Evolutionary conservation across 345 rosid species (phyloP).

Genomic region (Aethionema arabicum): DNA sequence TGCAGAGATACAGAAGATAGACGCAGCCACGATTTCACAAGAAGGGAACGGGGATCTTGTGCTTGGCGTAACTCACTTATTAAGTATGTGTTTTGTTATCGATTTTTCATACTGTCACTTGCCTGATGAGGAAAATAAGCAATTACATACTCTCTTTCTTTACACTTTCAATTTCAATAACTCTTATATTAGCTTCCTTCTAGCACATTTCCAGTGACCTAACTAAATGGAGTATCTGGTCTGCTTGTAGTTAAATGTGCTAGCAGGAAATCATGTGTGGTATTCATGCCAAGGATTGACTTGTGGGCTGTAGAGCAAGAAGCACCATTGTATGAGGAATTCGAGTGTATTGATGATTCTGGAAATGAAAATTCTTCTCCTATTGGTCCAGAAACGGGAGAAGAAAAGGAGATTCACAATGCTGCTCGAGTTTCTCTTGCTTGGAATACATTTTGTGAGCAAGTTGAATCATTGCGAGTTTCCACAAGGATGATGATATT

Average conservation of each 20-base stretch:
- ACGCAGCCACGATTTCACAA: slow-evolving; percentile 84
- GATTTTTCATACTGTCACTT: slow-evolving; percentile 5
- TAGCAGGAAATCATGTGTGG: slow-evolving; percentile 54
- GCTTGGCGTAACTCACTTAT: slow-evolving; percentile 73
- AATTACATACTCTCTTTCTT: neutral
- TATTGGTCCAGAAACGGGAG: slow-evolving; percentile 32
- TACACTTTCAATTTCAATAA: slow-evolving; percentile 3
- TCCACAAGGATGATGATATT: slow-evolving; percentile 79
- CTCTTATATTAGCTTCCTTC: slow-evolving; percentile 9
- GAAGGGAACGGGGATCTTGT: slow-evolving; percentile 90
- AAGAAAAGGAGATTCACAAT: slow-evolving; percentile 33
- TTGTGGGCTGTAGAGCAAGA: slow-evolving; percentile 78
- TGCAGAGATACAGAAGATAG: slow-evolving; percentile 83
- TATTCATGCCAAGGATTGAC: slow-evolving; percentile 94
- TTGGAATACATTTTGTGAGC: slow-evolving; percentile 89
- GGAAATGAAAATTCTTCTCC: slow-evolving; percentile 39
- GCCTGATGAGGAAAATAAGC: slow-evolving; percentile 16
- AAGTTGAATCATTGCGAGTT: slow-evolving; percentile 71
- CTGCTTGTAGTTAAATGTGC: slow-evolving; percentile 80
- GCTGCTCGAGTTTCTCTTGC: slow-evolving; percentile 51
- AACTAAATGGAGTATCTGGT: slow-evolving; percentile 35
- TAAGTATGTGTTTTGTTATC: slow-evolving; percentile 54
- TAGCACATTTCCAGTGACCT: slow-evolving; percentile 12
- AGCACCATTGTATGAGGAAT: slow-evolving; percentile 25
- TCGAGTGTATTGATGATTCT: slow-evolving; percentile 32